Evolutionary conservation across 2,329 filamentous ascomycete species (phyloP).

Genomic region (Pseudopithomyces maydicus): DNA sequence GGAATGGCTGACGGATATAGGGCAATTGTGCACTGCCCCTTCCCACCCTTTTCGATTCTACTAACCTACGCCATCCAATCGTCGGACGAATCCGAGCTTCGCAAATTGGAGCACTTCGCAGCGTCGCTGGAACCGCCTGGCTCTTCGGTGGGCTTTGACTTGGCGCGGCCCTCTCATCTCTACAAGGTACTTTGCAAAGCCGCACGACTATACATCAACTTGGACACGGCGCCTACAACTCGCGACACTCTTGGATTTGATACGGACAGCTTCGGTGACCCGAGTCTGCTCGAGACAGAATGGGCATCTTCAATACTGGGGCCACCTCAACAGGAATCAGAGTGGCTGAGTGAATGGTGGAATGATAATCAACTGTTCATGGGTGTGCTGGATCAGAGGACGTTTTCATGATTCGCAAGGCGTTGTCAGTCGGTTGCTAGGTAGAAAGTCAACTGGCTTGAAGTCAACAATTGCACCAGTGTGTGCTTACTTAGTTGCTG

Average conservation of each 20-base stretch:
- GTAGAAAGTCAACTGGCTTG: too few relatives aligned
- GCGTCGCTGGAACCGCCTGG: background rate
- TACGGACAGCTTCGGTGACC: background rate
- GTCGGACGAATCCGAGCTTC: background rate
- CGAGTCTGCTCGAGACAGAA: background rate
- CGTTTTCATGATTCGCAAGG: too few relatives aligned
- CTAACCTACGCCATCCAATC: slow-evolving; percentile 38
- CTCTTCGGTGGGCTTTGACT: background rate
- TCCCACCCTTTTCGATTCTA: slow-evolving; percentile 47
- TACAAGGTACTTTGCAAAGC: background rate
- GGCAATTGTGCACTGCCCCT: slow-evolving; percentile 44
- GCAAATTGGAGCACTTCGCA: background rate
- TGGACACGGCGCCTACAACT: background rate
- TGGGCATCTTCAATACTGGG: too few relatives aligned
- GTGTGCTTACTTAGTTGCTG: too few relatives aligned
- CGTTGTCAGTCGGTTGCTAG: too few relatives aligned
- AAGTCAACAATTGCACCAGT: too few relatives aligned
- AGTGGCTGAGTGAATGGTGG: background rate
- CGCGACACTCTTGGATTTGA: background rate
- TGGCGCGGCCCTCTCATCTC: background rate
- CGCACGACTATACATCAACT: background rate
- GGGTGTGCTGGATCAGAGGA: background rate
- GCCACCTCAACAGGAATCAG: background rate
- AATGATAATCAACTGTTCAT: background rate
- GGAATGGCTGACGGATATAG: slow-evolving; percentile 19